These are phyloP conservation scores for Holtermanniella nyarrowii DNA, from an alignment of 768 basidiomycete genomes.

Conservation along the genomic window DNA sequence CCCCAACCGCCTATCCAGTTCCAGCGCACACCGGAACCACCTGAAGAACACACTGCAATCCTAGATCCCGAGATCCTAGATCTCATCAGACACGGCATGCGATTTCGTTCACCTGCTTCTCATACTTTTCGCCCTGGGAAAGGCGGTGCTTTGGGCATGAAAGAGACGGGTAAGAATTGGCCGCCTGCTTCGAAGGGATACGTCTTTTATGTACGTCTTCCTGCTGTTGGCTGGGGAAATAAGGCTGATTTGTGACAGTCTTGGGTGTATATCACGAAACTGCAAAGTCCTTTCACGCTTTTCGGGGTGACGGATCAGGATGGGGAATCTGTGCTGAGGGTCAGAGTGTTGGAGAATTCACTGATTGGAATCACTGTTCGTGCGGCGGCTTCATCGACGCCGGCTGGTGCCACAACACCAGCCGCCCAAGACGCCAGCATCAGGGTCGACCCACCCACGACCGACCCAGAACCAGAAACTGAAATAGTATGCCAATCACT, in stretches of 20 bases:
- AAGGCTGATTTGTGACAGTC: slow-evolving; percentile 17
- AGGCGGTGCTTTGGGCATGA: slow-evolving; percentile 22
- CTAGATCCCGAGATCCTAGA: slow-evolving; percentile 32
- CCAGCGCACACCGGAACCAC: background rate
- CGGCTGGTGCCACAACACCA: background rate
- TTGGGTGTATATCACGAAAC: slow-evolving; percentile 36
- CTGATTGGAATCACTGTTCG: slow-evolving; percentile 28
- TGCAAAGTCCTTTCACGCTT: slow-evolving; percentile 32
- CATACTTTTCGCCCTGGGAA: slow-evolving; percentile 22
- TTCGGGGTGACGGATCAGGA: slow-evolving; percentile 27
- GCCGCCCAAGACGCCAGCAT: too few relatives aligned
- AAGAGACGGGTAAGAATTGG: slow-evolving; percentile 29
- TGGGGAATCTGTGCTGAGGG: slow-evolving; percentile 18
- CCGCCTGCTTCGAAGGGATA: slow-evolving; percentile 27
- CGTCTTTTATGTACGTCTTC: slow-evolving; percentile 31
- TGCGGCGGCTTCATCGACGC: slow-evolving; percentile 4
- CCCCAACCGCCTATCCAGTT: slow-evolving; percentile 1
- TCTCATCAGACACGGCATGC: slow-evolving; percentile 32
- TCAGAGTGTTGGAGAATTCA: slow-evolving; percentile 36
- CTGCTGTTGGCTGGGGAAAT: too few relatives aligned
- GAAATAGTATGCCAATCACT: slow-evolving; percentile 29
- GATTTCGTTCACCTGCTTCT: slow-evolving; percentile 27
- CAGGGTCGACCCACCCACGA: too few relatives aligned
- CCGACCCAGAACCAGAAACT: slow-evolving; percentile 2
- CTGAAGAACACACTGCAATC: slow-evolving; percentile 1